Evolutionary conservation across 495 filamentous ascomycete species (phyloP).

Genomic region (Amorphotheca resinae): DNA sequence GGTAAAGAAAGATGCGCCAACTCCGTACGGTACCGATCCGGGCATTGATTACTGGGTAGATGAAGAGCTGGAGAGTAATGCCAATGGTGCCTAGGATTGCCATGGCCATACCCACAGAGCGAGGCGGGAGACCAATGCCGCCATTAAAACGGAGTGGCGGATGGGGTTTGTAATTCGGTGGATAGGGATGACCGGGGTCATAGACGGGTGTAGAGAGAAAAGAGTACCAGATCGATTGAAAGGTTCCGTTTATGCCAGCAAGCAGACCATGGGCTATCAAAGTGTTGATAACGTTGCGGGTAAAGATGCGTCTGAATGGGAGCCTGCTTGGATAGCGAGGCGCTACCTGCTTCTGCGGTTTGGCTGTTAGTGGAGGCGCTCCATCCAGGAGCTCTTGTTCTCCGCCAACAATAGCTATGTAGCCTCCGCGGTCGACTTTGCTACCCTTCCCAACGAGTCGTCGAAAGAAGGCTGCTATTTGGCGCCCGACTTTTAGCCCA

Average conservation of each 20-base stretch:
- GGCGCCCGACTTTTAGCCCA: constrained; percentile 27
- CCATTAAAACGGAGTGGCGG: constrained; percentile 68
- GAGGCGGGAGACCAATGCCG: constrained; percentile 63
- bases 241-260: constrained; percentile 61
- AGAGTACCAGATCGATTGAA: constrained; percentile 79
- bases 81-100: constrained; percentile 67
- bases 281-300: constrained; percentile 58
- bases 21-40: constrained; percentile 55
- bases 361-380: neutral
- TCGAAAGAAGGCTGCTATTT: constrained; percentile 6
- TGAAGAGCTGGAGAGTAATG: constrained; percentile 61
- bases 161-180: constrained; percentile 25
- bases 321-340: constrained; percentile 29
- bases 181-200: constrained; percentile 31
- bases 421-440: constrained; percentile 1
- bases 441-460: constrained; percentile 1
- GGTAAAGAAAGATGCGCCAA: constrained; percentile 53
- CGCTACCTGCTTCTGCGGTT: constrained; percentile 12
- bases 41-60: constrained; percentile 59
- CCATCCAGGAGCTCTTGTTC: constrained; percentile 2
- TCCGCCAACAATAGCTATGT: constrained; percentile 5
- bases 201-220: constrained; percentile 74
- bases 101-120: constrained; percentile 63
- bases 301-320: constrained; percentile 68
- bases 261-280: constrained; percentile 57